Base-by-base conservation (phyloP, 2,329 filamentous ascomycete species). In the Fusarium falciforme region DNA sequence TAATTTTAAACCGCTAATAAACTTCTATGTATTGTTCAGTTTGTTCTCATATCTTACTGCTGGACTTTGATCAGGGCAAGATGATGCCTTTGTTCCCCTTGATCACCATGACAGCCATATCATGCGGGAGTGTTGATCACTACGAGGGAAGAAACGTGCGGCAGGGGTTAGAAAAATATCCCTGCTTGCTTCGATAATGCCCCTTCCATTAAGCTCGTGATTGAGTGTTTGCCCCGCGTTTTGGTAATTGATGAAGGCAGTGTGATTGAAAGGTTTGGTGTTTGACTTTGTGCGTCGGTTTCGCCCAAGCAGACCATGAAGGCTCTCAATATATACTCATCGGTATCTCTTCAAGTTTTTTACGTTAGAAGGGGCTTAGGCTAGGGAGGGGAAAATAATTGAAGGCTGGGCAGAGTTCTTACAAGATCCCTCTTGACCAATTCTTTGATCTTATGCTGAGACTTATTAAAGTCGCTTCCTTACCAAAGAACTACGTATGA, bases 291-390 rank as follows among this genome's bases (percentile, higher is more conserved):
- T 31, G 36, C 27, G 27, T 16, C 17, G 10, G 35, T 61, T 36
- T 61, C 57, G 64, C 64, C 44, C 38, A 67, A 60, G 33, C 20
- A 29, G 40, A 17, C 25, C 22, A 17, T 35, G 14, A 42, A 20
- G 20, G 31, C 9, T 40, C 49, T 8, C 25, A 25, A 35, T 36
- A 62, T 55, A 52, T 68, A 54, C 65, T 68, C 17, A 60, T 60
- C 38, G 3, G 5, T 4, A 40, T 59, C 17, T 40, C 12, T 42
- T 36, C 29, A 22, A 20, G 9, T 14, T 31, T 31, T 29, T 7
- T 2, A 29, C 16, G 17, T 29, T 5, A 29, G 17, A 14, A 54
- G 12, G 4, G 40, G 22, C 11, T 44, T 25, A 4, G 6, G 6
- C 7, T 16, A 25, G 20, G 20, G 5, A 25, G 20, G 40, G 11